Evolutionary conservation across 116 monocot species (phyloP).

Genomic region (Posidonia oceanica): DNA sequence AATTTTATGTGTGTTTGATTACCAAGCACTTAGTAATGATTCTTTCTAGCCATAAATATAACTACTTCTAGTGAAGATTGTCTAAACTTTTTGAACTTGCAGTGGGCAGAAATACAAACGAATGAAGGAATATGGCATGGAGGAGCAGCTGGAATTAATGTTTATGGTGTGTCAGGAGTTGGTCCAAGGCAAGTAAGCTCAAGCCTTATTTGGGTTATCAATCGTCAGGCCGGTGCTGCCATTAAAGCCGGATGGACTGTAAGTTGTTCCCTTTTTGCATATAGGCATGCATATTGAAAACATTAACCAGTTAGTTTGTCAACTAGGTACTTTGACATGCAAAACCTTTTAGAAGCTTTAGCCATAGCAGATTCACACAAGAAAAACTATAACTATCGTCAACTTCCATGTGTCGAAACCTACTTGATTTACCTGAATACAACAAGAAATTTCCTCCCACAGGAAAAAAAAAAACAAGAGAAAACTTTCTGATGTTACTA

Average conservation of each 20-base stretch:
- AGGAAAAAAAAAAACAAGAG: too few species aligned
- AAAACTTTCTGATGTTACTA: too few species aligned
- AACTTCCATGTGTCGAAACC: too few species aligned
- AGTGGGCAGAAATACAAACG: slow-evolving; percentile 3
- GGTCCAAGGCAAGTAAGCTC: background rate
- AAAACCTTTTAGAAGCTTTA: background rate
- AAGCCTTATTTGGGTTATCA: background rate
- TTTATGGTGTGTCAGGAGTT: background rate
- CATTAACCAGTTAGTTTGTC: background rate
- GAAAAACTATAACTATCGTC: too few species aligned
- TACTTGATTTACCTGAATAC: too few species aligned
- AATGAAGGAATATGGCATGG: background rate
- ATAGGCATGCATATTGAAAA: background rate
- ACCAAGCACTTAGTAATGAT: too few species aligned
- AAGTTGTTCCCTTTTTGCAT: background rate
- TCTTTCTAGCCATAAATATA: too few species aligned
- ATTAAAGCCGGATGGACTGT: slow-evolving; percentile 3
- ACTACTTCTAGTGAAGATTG: too few species aligned
- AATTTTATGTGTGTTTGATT: too few species aligned
- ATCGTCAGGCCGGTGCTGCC: slow-evolving; percentile 1
- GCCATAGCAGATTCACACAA: too few species aligned
- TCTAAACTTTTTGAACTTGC: background rate
- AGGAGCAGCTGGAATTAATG: background rate
- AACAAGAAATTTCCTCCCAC: too few species aligned
- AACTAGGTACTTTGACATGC: background rate